Conservation (phyloP, 108 stramenopile genomes). For the Nitzschia sp. region DNA sequence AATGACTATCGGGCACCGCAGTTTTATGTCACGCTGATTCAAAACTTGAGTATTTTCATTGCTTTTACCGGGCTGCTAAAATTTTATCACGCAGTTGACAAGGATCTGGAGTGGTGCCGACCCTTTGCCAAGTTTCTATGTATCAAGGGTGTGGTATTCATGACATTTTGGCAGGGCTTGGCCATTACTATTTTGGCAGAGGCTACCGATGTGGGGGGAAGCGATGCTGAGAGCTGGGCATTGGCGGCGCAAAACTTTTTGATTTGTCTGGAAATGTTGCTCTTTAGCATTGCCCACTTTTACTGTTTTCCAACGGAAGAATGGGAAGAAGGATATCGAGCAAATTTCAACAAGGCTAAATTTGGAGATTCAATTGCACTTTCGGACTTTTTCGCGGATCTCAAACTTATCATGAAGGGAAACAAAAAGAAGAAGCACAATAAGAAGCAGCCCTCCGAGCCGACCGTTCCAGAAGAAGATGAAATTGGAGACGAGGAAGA, state of each 20-base stretch:
- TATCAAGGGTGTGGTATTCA: slow-evolving; percentile 76
- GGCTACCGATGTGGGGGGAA: slow-evolving; percentile 66
- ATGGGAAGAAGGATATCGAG: slow-evolving; percentile 87
- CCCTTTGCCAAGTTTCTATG: slow-evolving; percentile 91
- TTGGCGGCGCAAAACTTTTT: slow-evolving; percentile 89
- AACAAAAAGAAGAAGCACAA: slow-evolving; percentile 22
- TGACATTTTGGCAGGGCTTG: slow-evolving; percentile 95
- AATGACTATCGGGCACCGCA: slow-evolving; percentile 78
- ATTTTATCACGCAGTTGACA: slow-evolving; percentile 90
- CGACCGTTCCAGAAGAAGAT: slow-evolving; percentile 38
- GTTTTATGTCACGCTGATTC: slow-evolving; percentile 73
- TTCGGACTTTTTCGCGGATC: slow-evolving; percentile 83
- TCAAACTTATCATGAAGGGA: slow-evolving; percentile 62
- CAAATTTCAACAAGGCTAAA: slow-evolving; percentile 50
- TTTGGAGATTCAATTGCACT: slow-evolving; percentile 88
- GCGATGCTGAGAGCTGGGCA: slow-evolving; percentile 66
- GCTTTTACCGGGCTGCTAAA: slow-evolving; percentile 91
- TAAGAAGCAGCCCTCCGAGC: slow-evolving; percentile 19
- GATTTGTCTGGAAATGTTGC: slow-evolving; percentile 94
- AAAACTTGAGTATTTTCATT: slow-evolving; percentile 84
- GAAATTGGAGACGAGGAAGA: slow-evolving; percentile 25
- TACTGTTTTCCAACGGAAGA: slow-evolving; percentile 93
- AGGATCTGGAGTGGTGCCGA: slow-evolving; percentile 87
- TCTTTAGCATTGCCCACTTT: slow-evolving; percentile 89
- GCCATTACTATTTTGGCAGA: slow-evolving; percentile 68